These are phyloP conservation scores for Fusarium chaquense DNA, from an alignment of 2,329 filamentous ascomycete genomes.

Conservation along the genomic window DNA sequence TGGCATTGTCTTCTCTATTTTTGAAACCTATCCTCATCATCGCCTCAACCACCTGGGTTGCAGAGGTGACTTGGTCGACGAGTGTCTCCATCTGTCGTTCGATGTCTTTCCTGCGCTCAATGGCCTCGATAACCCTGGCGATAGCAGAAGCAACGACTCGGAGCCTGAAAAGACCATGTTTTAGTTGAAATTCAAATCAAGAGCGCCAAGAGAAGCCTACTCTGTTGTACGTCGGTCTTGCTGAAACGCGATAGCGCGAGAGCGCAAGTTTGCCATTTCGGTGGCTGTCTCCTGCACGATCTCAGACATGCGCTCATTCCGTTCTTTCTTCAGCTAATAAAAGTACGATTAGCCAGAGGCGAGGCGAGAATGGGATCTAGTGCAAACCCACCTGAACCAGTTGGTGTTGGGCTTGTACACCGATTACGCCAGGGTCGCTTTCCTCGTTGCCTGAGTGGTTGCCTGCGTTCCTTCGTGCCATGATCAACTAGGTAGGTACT, in stretches of 20 bases:
- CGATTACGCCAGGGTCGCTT: conserved; percentile 39
- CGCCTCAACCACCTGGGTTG: conserved; percentile 43
- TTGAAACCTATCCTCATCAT: conserved; percentile 50
- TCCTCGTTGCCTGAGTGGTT: conserved; percentile 36
- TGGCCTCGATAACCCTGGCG: conserved; percentile 35
- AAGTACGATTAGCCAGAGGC: not conserved
- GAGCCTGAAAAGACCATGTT: conserved; percentile 29
- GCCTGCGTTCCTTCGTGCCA: conserved; percentile 34
- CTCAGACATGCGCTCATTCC: conserved; percentile 45
- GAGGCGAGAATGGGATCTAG: too few relatives aligned
- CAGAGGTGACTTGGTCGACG: conserved; percentile 34
- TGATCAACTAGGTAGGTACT: conserved; percentile 2
- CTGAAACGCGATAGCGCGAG: conserved; percentile 38
- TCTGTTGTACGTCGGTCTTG: conserved; percentile 43
- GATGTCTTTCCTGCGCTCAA: conserved; percentile 45
- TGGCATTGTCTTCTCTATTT: conserved; percentile 46
- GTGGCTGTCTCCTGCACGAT: conserved; percentile 42
- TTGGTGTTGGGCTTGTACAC: conserved; percentile 47
- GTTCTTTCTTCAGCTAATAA: conserved; percentile 49
- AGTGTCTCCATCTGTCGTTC: conserved; percentile 48
- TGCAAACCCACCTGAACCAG: conserved; percentile 41
- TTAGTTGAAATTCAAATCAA: not conserved
- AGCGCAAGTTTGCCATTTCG: conserved; percentile 45
- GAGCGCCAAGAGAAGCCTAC: conserved; percentile 21
- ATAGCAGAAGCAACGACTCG: conserved; percentile 30